phyloP scores from a whole-genome alignment of 352 stramenopile species.

The Phytophthora fragariae region DNA sequence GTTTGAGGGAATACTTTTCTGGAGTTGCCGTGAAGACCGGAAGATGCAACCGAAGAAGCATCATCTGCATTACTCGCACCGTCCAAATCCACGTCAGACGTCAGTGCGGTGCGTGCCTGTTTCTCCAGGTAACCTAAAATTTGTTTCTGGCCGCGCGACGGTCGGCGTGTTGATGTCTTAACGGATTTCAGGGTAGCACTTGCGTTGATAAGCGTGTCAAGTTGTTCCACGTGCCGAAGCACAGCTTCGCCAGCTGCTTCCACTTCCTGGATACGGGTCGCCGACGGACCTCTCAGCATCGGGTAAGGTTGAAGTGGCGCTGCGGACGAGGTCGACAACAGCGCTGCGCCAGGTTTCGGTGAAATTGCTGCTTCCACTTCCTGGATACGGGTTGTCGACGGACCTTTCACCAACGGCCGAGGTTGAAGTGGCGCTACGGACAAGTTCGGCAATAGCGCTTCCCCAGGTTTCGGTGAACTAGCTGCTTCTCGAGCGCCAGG shows the following conservation, averaged over 20 bases:
- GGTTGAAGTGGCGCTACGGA: neutral
- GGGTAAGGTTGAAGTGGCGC: conserved; percentile 3
- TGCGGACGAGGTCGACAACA: neutral
- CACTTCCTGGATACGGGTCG: conserved; percentile 16
- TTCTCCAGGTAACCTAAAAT: conserved; percentile 35
- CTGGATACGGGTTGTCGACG: conserved; percentile 17
- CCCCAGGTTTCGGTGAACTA: neutral
- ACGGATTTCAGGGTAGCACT: conserved; percentile 30
- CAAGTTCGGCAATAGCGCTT: neutral
- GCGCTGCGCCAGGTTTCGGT: neutral
- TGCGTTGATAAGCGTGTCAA: conserved; percentile 56
- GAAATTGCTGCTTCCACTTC: conserved; percentile 11
- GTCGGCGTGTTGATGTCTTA: conserved; percentile 2
- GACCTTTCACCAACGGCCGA: conserved; percentile 13
- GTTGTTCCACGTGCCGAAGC: conserved; percentile 48
- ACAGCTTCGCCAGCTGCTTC: conserved; percentile 35
- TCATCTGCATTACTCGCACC: conserved; percentile 4
- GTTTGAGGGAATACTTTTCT: conserved; percentile 29
- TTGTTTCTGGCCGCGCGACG: conserved; percentile 27
- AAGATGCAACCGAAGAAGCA: neutral
- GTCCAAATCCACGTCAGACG: conserved; percentile 6
- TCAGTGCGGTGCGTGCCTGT: conserved; percentile 23
- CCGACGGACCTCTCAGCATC: conserved; percentile 16
- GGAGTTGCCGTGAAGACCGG: conserved; percentile 8
- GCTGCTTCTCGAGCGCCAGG: neutral